Evolutionary conservation across 768 basidiomycete genomes (phyloP), one percentile per base, ranked within the genome.

Genomic region (Phlebiopsis flavidoalba): DNA sequence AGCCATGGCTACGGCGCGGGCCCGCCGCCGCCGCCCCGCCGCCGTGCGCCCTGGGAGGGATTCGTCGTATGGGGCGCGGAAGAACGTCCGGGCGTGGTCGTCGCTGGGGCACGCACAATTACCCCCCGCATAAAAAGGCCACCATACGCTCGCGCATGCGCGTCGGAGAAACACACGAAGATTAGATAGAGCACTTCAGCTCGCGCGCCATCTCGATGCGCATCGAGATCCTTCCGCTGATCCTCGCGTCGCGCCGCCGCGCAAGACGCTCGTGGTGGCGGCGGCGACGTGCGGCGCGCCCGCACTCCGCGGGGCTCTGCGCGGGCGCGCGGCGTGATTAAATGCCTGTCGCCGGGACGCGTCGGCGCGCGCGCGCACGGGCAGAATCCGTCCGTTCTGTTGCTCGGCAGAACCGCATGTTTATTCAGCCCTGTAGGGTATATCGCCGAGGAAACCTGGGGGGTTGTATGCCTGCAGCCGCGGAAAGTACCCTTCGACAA

Each of bases 1-100:
- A 24, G 26, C 24, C 58, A 46, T 63, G 57, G 56, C 58, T 36
- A 63, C 58, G 14, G 33, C n/a, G 37, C 31, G 33, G 40, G 35
- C 60, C n/a, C 35, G 53, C 52, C 33, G 24, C 3, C 40, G 11
- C 40, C 40, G 8, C 40, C 11, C 11, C n/a, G n/a, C 8, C 40
- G 10, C 17, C 8, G 40, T 8, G 17, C 19, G 24, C 14, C 54
- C 36, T 55, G 54, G 43, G 54, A 55, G 10, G 37, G 45, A 19
- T 55, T 55, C 37, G 24, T 35, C 54, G 37, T 5, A 55, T 55
- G 22, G 5, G 45, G 54, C 12, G 40, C 11, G 10, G 2, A 43
- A 12, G 4, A n/a, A 17, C 17, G 17, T 17, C 17, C 40, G 40
- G 40, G 12, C 12, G 17, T 43, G 40, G 10, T 43, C 40, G 17